Conservation (phyloP, 257 asterid species). For the Mitragyna speciosa region DNA sequence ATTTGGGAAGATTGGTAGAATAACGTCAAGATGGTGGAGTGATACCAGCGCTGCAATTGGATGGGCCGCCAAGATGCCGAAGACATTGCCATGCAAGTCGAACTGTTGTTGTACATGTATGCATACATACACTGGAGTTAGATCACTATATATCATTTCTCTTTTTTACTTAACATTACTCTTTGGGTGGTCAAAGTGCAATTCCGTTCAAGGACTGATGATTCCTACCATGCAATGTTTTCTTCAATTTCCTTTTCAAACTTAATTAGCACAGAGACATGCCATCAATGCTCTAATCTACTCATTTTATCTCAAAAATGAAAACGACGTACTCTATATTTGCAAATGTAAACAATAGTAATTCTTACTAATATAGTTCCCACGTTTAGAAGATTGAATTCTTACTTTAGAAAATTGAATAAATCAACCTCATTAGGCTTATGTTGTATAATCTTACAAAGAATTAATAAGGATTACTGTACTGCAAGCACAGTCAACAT, state of each 20-base stretch:
- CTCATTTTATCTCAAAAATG: background rate
- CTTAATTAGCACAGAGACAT: background rate
- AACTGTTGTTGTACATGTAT: constrained; percentile 25
- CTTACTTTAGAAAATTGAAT: no score
- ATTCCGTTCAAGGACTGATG: no score
- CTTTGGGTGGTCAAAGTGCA: background rate
- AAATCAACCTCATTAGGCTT: background rate
- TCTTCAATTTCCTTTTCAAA: no score
- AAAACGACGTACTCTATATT: no score
- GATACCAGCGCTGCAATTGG: constrained; percentile 49
- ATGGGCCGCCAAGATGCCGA: constrained; percentile 49
- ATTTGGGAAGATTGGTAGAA: constrained; percentile 45
- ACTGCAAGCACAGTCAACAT: no score
- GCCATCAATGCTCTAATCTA: background rate
- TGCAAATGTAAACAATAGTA: no score
- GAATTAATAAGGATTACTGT: no score
- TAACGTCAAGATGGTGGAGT: constrained; percentile 49
- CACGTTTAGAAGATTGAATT: no score
- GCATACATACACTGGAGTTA: background rate
- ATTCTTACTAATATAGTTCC: no score
- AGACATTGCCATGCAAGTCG: constrained; percentile 39
- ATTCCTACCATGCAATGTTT: no score
- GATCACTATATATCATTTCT: background rate
- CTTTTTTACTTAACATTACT: no score
- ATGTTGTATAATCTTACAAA: no score